Base-by-base conservation (phyloP, 352 stramenopile genomes). In the Phytopythium aichiense region DNA sequence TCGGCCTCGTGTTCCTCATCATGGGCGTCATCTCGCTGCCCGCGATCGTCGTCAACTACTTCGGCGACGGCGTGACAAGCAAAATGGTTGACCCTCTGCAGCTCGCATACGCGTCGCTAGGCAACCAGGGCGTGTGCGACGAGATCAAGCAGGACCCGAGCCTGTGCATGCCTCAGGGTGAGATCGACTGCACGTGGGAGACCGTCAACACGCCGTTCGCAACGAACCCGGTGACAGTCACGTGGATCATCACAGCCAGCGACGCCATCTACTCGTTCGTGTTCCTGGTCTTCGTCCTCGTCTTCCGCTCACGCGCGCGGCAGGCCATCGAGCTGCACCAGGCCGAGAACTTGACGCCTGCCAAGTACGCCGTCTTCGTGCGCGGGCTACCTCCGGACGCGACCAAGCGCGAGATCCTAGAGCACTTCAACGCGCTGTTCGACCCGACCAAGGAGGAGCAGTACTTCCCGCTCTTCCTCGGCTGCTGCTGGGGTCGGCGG, bases 291-390 rank as follows among this genome's bases (percentile, higher is more conserved):
- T 88, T 91, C 50, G 81, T 77, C 52, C 25, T 91, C 0, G n/a
- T 79, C 15, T 93, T 87, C 58, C 72, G 74, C 13, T 68, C 65
- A 8, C 64, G 64, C 8, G 78, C 79, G 2, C 60, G 64, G 25
- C 66, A 69, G 1, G 82, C 78, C 0, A 89, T 94, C 50, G 79
- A 89, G 11, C 60, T 68, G 2, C 80, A 92, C 48, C 68, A 84
- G 66, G 84, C 83, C 20, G 83, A 94, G 65, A 88, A 94, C 56
- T 62, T 91, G 1, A 94, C 85, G 16, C 85, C 85, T 0, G 81
- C 77, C 30, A 94, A 95, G 57, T 96, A 92, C 60, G 72, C 88
- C 0, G 69, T 96, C 22, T 93, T 76, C 46, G 85, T 95, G 6
- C 69, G 77, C 35, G 87, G 86, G 2, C 63, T 96, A 2, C 88